Conservation (phyloP, 2,329 filamentous ascomycete species). For the Didymella exigua region DNA sequence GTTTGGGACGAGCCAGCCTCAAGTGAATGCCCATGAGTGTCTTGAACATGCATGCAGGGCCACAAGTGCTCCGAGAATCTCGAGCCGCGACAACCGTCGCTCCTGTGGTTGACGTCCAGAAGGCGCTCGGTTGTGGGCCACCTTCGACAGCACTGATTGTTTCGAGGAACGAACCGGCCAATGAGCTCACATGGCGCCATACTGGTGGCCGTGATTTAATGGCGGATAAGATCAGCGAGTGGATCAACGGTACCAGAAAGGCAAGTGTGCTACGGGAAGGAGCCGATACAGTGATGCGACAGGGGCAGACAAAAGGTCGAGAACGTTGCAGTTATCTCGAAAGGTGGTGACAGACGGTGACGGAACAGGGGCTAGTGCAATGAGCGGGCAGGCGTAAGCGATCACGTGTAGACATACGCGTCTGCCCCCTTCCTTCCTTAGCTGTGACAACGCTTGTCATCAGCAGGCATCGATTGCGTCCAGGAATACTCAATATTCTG, state of each 20-base stretch:
- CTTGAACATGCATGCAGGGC: too few relatives aligned
- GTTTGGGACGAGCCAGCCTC: too few relatives aligned
- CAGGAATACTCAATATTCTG: neutral
- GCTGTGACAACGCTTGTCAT: neutral
- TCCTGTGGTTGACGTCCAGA: neutral
- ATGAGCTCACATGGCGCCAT: neutral
- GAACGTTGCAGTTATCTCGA: constrained; percentile 2
- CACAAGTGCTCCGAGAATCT: neutral
- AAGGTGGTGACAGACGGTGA: neutral
- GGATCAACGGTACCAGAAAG: neutral
- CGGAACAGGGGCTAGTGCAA: neutral
- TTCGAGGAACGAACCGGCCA: constrained; percentile 7
- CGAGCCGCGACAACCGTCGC: constrained; percentile 5
- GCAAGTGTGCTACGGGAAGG: neutral
- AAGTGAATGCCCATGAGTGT: too few relatives aligned
- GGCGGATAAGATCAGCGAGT: neutral
- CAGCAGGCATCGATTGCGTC: neutral
- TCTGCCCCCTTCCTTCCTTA: neutral
- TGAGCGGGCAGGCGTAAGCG: neutral
- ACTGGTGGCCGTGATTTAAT: neutral
- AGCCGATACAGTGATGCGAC: neutral
- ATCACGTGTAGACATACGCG: constrained; percentile 4
- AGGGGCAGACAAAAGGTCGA: constrained; percentile 1
- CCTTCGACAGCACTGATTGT: neutral
- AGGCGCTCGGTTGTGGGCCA: neutral